phyloP scores from a whole-genome alignment of 2,329 filamentous ascomycete genomes.

The Aspergillaceae sp. region DNA sequence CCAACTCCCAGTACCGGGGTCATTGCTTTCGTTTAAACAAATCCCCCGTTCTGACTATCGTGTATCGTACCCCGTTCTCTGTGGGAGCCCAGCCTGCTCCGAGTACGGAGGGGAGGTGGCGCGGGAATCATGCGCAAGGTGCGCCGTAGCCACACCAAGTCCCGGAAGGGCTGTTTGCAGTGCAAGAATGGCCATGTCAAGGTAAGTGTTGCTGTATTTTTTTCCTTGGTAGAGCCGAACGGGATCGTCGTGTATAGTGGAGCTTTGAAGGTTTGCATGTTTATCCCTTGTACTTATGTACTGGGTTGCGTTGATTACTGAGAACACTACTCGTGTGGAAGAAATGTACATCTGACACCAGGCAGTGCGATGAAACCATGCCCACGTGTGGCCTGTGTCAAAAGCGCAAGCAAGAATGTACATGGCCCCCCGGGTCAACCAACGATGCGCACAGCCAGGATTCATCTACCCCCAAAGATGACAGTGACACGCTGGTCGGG shows the following conservation, averaged over 20 bases:
- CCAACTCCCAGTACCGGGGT: no score
- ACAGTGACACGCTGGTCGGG: conserved; percentile 5
- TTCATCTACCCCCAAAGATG: conserved; percentile 14
- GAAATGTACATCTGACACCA: not conserved
- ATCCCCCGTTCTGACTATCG: no score
- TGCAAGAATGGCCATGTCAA: conserved; percentile 34
- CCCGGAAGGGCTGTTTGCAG: conserved; percentile 31
- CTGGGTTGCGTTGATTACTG: no score
- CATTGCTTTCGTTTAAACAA: no score
- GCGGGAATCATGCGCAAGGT: not conserved
- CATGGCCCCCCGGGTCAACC: conserved; percentile 19
- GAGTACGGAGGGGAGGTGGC: not conserved
- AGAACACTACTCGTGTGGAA: no score
- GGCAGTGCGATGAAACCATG: conserved; percentile 30
- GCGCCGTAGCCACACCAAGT: conserved; percentile 31
- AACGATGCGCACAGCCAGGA: conserved; percentile 17
- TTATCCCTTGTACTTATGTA: no score
- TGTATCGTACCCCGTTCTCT: no score
- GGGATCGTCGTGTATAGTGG: not conserved
- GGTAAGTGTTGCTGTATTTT: conserved; percentile 14
- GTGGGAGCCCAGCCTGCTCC: no score
- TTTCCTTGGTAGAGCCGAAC: not conserved
- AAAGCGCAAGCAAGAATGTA: conserved; percentile 30
- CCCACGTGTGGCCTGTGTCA: conserved; percentile 30
- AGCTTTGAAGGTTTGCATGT: not conserved